Conservation (phyloP, 2,329 filamentous ascomycete species). For the Trichophyton rubrum region DNA sequence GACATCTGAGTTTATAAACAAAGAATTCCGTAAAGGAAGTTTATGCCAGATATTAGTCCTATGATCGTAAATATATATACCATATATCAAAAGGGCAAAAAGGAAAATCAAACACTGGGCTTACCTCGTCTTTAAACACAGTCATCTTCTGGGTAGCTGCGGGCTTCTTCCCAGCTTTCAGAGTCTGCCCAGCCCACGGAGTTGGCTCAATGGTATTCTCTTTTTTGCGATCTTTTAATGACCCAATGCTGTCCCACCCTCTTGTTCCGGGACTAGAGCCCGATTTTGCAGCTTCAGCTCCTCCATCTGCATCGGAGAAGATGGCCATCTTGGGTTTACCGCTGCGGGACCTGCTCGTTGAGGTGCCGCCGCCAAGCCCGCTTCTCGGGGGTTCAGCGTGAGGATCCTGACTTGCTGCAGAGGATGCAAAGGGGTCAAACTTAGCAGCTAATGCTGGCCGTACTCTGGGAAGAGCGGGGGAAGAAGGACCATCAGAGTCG, state of each 20-base stretch:
- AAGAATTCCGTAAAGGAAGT: slow-evolving; percentile 22
- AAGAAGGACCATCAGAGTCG: slow-evolving; percentile 55
- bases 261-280: slow-evolving; percentile 45
- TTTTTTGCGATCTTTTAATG: slow-evolving; percentile 77
- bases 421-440: slow-evolving; percentile 60
- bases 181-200: slow-evolving; percentile 82
- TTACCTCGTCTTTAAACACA: slow-evolving; percentile 93
- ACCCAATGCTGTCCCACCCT: slow-evolving; percentile 88
- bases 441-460: slow-evolving; percentile 77
- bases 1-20: slow-evolving; percentile 41
- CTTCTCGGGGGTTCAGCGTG: slow-evolving; percentile 56
- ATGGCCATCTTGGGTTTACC: slow-evolving; percentile 75
- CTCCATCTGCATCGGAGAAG: slow-evolving; percentile 65
- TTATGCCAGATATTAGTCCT: slow-evolving; percentile 76
- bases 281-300: slow-evolving; percentile 44
- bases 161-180: slow-evolving; percentile 78
- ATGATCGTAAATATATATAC: slow-evolving; percentile 65
- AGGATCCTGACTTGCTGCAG: slow-evolving; percentile 33
- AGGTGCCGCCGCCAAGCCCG: slow-evolving; percentile 34
- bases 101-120: slow-evolving; percentile 31
- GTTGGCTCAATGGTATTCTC: slow-evolving; percentile 79
- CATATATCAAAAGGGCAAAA: slow-evolving; percentile 27
- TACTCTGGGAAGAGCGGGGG: slow-evolving; percentile 72
- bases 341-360: slow-evolving; percentile 43
- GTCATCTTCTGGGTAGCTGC: slow-evolving; percentile 66